phyloP scores from a whole-genome alignment of 768 basidiomycete species.

The Galerina sulciceps region DNA sequence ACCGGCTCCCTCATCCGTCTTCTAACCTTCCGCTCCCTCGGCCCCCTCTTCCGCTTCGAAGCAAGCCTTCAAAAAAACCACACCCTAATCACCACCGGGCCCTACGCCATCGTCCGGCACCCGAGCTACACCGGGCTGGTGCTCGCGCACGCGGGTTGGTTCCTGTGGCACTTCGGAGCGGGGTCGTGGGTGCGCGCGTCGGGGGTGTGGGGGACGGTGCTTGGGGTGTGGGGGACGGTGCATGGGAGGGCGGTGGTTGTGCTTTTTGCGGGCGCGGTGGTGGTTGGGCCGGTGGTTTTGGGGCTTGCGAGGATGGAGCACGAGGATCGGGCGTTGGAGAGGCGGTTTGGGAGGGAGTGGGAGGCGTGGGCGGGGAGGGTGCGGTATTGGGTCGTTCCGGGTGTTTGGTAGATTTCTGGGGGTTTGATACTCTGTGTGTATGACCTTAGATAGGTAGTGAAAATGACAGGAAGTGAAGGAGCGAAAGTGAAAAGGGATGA shows the following conservation, averaged over 20 bases:
- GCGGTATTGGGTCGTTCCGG: slow-evolving; percentile 10
- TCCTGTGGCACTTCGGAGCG: slow-evolving; percentile 15
- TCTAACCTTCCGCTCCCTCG: slow-evolving; percentile 16
- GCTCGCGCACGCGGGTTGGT: slow-evolving; percentile 33
- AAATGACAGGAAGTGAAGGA: too few species aligned
- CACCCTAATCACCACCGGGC: slow-evolving; percentile 39
- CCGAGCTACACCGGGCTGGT: slow-evolving; percentile 50
- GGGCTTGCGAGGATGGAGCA: slow-evolving; percentile 14
- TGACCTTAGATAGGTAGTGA: too few species aligned
- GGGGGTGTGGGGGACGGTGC: slow-evolving; percentile 33
- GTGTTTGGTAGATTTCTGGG: neutral
- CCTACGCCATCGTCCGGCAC: slow-evolving; percentile 29
- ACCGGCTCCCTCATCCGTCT: slow-evolving; percentile 11
- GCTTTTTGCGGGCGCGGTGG: neutral
- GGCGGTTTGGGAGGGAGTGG: slow-evolving; percentile 13
- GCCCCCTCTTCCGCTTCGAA: slow-evolving; percentile 47
- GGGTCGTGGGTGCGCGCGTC: slow-evolving; percentile 50
- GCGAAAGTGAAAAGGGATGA: too few species aligned
- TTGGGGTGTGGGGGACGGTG: slow-evolving; percentile 34
- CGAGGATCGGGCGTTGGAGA: slow-evolving; percentile 13
- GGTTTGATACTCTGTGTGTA: too few species aligned
- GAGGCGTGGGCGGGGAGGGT: slow-evolving; percentile 11
- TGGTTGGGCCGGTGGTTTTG: slow-evolving; percentile 11
- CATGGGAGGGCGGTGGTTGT: slow-evolving; percentile 25
- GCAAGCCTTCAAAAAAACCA: slow-evolving; percentile 44